A percentile compares a stretch with the other conserved stretches of the same genome.
These are phyloP conservation scores for Trichophyton rubrum DNA, from an alignment of 2,329 filamentous ascomycete genomes.

Conservation along the genomic window DNA sequence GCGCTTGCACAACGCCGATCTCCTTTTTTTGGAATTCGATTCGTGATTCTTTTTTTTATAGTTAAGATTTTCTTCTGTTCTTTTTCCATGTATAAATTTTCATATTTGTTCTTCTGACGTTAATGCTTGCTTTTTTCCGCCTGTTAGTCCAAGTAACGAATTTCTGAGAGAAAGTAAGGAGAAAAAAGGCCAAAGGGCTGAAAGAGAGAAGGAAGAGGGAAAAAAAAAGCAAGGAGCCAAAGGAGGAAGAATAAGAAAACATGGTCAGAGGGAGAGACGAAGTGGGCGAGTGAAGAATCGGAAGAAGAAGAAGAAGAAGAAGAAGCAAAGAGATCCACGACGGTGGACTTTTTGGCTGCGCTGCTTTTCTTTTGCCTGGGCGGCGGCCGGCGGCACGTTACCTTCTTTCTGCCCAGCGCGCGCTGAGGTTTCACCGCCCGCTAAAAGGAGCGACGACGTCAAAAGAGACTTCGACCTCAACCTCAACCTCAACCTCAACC, in stretches of 20 bases:
- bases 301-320: background rate
- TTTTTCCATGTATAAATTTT: background rate
- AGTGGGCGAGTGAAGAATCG: background rate
- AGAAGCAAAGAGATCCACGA: background rate
- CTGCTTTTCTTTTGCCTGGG: background rate
- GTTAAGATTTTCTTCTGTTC: background rate
- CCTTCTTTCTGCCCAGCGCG: background rate
- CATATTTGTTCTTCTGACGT: background rate
- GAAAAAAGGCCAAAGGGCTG: constrained; percentile 1
- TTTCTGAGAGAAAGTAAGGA: background rate
- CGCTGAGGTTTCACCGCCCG: background rate
- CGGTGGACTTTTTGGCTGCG: background rate
- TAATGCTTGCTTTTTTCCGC: background rate
- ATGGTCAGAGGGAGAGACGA: background rate
- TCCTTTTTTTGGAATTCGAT: background rate
- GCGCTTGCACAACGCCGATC: background rate
- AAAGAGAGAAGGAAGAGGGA: background rate
- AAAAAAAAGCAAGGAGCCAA: background rate
- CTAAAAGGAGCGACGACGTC: background rate
- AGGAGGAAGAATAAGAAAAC: background rate
- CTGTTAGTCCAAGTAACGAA: background rate
- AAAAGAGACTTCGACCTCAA: background rate
- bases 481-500: no score
- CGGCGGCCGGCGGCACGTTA: no score
- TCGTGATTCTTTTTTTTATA: background rate